Percentiles rank a stretch among this genome's conserved stretches.
Evolutionary conservation across 345 rosid genomes (phyloP).

Genomic region (Pistacia atlantica): DNA sequence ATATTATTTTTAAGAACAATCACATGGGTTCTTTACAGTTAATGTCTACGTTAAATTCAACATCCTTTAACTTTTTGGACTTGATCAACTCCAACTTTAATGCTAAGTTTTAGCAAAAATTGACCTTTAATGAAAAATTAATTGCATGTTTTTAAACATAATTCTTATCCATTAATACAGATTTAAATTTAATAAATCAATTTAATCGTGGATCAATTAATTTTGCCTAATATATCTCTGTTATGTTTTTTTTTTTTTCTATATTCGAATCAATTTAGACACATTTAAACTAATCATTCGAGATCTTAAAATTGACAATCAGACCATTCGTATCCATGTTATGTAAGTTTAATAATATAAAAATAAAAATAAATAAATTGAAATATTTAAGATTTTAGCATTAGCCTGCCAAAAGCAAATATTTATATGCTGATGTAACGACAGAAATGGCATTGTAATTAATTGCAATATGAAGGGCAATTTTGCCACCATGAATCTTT

Average conservation of each 20-base stretch:
- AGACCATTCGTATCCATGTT: no score
- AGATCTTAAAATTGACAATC: no score
- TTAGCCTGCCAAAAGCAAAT: neutral
- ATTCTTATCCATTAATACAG: neutral
- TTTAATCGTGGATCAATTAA: no score
- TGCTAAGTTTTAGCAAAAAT: neutral
- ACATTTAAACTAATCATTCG: no score
- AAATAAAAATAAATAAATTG: no score
- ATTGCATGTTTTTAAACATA: neutral
- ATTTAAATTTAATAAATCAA: neutral
- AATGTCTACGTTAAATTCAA: no score
- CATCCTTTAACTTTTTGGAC: no score
- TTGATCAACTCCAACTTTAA: neutral
- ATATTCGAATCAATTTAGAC: no score
- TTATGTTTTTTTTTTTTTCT: no score
- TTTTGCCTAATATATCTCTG: no score
- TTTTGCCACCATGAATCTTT: conserved; percentile 27
- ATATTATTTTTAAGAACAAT: neutral
- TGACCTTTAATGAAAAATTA: neutral
- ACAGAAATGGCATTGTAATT: conserved; percentile 45
- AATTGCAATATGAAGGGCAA: conserved; percentile 35
- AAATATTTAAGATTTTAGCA: no score
- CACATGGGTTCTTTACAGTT: neutral
- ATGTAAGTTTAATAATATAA: no score
- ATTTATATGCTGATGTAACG: conserved; percentile 12